Percentiles rank a stretch among this genome's conserved stretches.
Evolutionary conservation across 805 yeast species (phyloP).

Genomic region (Lipomyces sp.): DNA sequence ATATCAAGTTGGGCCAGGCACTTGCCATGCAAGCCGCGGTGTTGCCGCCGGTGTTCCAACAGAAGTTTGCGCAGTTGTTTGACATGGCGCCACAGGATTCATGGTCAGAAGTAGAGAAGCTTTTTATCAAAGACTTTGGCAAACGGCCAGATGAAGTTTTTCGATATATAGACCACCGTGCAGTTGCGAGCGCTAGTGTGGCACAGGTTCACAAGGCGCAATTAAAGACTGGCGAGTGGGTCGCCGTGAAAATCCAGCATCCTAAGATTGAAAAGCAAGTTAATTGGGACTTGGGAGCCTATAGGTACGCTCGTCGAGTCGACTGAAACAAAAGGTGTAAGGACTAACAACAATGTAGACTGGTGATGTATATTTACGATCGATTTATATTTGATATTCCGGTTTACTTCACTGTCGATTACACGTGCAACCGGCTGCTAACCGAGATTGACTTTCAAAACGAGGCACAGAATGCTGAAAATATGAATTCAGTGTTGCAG

Average conservation of each 20-base stretch:
- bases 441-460: conserved; percentile 66
- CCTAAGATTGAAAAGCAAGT: conserved; percentile 65
- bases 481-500: conserved; percentile 48
- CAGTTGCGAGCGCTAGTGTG: conserved; percentile 76
- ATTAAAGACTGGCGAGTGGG: conserved; percentile 55
- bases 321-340: neutral
- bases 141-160: conserved; percentile 53
- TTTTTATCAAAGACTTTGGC: conserved; percentile 46
- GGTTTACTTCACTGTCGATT: conserved; percentile 58
- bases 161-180: conserved; percentile 56
- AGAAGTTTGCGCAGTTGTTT: conserved; percentile 60
- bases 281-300: conserved; percentile 64
- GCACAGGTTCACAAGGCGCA: conserved; percentile 70
- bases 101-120: conserved; percentile 48
- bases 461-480: conserved; percentile 60
- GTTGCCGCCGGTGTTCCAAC: conserved; percentile 68
- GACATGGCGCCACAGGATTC: conserved; percentile 70
- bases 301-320: conserved; percentile 39
- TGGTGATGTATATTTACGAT: conserved; percentile 59
- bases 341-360: conserved; percentile 36
- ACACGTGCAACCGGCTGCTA: conserved; percentile 60
- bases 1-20: conserved; percentile 79
- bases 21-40: conserved; percentile 74
- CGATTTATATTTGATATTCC: conserved; percentile 65
- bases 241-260: conserved; percentile 72